Conservation (phyloP, 169 alveolate genomes). For the Haemoproteus tartakovskyi region DNA sequence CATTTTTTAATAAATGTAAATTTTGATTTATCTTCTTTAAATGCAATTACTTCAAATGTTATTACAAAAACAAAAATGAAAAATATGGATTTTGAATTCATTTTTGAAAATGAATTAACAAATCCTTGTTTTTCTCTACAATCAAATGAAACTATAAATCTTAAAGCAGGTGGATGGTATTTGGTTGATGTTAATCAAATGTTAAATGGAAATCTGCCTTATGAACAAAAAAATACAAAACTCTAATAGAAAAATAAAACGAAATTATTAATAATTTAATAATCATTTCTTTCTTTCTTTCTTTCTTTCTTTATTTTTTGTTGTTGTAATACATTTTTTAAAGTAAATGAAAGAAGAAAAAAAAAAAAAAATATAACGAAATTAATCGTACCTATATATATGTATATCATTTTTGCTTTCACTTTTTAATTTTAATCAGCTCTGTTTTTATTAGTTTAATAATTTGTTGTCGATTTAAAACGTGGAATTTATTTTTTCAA, state of each 20-base stretch:
- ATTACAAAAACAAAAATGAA: conserved; percentile 45
- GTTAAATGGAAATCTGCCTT: conserved; percentile 52
- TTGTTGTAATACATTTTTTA: too few relatives aligned
- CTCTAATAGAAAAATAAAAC: not conserved
- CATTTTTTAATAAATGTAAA: conserved; percentile 37
- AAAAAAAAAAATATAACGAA: too few relatives aligned
- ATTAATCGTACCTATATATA: too few relatives aligned
- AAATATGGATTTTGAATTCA: conserved; percentile 33
- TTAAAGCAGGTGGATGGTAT: conserved; percentile 59
- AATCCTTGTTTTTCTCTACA: conserved; percentile 52
- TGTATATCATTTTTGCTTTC: too few relatives aligned
- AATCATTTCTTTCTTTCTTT: too few relatives aligned
- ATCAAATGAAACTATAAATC: conserved; percentile 32
- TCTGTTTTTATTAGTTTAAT: too few relatives aligned
- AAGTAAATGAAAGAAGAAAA: too few relatives aligned
- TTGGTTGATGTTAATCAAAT: conserved; percentile 63
- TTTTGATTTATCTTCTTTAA: conserved; percentile 15
- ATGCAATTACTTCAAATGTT: conserved; percentile 10
- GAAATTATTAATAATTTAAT: not conserved
- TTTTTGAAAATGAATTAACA: conserved; percentile 53
- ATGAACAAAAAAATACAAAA: conserved; percentile 1
- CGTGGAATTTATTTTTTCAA: too few relatives aligned
- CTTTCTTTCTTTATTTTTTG: too few relatives aligned
- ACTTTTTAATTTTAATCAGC: too few relatives aligned
- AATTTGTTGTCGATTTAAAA: too few relatives aligned